Conservation (phyloP, 257 asterid species). For the Capsicum baccatum region DNA sequence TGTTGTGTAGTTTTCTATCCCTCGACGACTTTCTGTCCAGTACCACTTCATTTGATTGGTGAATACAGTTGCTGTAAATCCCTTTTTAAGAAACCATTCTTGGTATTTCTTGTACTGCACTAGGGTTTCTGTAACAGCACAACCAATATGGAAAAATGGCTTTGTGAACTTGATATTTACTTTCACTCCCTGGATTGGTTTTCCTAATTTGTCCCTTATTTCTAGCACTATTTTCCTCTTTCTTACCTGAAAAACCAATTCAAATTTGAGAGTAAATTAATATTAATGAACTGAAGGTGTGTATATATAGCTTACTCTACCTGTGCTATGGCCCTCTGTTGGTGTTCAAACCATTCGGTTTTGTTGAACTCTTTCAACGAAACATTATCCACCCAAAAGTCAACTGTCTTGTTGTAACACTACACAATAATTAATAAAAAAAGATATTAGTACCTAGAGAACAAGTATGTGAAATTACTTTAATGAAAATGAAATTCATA, state of each 20-base stretch:
- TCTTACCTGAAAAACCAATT: background rate
- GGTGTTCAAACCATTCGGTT: conserved; percentile 22
- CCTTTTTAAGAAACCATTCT: conserved; percentile 20
- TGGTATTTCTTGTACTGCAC: background rate
- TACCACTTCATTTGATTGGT: conserved; percentile 28
- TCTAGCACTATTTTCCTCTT: conserved; percentile 14
- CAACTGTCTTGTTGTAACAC: conserved; percentile 15
- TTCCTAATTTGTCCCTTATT: conserved; percentile 12
- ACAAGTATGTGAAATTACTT: background rate
- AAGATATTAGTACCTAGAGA: background rate
- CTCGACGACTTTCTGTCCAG: conserved; percentile 28
- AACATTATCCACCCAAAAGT: conserved; percentile 20
- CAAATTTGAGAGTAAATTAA: background rate
- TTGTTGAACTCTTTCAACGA: conserved; percentile 24
- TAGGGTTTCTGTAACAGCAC: conserved; percentile 7
- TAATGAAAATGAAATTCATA: background rate
- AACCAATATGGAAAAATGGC: conserved; percentile 10
- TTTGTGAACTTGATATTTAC: background rate
- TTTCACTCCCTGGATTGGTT: background rate
- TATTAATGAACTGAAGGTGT: too few relatives aligned
- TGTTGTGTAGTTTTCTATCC: conserved; percentile 12
- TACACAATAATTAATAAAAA: background rate
- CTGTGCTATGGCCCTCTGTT: background rate
- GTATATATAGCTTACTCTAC: background rate
- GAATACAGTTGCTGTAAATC: conserved; percentile 14